A percentile compares a stretch with the other conserved stretches of the same genome.
Conservation (phyloP, 495 filamentous ascomycete genomes). For the Penicillium roqueforti region DNA sequence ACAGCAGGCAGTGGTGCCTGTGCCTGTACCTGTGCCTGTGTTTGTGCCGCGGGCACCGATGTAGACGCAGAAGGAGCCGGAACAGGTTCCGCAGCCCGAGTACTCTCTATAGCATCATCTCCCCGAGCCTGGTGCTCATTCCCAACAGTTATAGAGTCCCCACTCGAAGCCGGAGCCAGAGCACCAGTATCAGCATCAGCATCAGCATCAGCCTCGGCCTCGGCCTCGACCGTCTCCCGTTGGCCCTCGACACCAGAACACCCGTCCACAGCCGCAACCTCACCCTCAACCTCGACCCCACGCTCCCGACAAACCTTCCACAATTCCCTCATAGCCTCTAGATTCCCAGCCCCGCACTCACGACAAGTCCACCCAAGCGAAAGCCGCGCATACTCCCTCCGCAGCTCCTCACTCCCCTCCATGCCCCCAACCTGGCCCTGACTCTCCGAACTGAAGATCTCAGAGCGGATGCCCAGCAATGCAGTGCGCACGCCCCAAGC, state of each 20-base stretch:
- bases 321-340: constrained; percentile 64
- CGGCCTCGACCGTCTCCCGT: constrained; percentile 44
- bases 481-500: constrained; percentile 85
- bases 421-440: constrained; percentile 81
- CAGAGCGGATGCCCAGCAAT: constrained; percentile 47
- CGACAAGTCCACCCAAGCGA: constrained; percentile 60
- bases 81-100: neutral
- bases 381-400: constrained; percentile 61
- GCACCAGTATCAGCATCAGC: too few species aligned
- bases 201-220: constrained; percentile 19
- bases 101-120: neutral
- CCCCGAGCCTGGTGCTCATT: neutral
- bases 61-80: neutral
- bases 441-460: constrained; percentile 51
- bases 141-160: neutral
- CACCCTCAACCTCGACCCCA: constrained; percentile 42
- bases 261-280: constrained; percentile 5
- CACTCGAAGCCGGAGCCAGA: neutral
- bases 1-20: neutral
- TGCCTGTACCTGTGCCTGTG: too few species aligned
- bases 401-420: constrained; percentile 60
- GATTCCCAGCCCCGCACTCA: constrained; percentile 61
- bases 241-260: constrained; percentile 22
- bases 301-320: constrained; percentile 53
- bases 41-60: neutral